Base-by-base conservation (phyloP, 176 grass and related monocot species). In the Zoysia japonica region DNA sequence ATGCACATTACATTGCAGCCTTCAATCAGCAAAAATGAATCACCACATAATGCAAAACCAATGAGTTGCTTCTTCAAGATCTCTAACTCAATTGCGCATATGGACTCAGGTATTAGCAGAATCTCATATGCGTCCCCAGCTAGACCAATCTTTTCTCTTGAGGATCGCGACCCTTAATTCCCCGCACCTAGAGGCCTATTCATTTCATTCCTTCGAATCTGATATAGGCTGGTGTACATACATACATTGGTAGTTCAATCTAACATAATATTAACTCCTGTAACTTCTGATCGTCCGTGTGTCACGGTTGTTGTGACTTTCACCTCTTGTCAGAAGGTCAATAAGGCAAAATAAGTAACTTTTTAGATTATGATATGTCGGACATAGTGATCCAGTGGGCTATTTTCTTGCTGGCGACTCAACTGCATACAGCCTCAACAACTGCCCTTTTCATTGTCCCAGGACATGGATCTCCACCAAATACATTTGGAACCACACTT, bases 401-500 rank as follows among this genome's bases (percentile, higher is more conserved):
- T 39, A 9, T 54, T 17, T 43, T 59, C 56, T 56, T 57, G 19
- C 49, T 45, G 45, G 61, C 11, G 36, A 65, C 48, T 89, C 83
- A 92, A 70, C 82, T 70, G 41, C 96, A 99, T 37, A 62, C 82
- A 71, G 87, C 96, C 80, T 99, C 96, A 68, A 99, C 90, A 17
- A 84, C 90, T 13, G 88, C 81, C 57, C 90, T 95, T 82, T 99
- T 99, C 86, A 91, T 91, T 15, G 82, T 99, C 57, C 90, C 88
- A 19, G 92, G 96, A 67, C 96, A 99, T 20, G 96, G 96, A 74
- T 99, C 96, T 56, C 92, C 96, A 80, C 96, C 96, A 72, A 99
- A 99, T 60, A 93, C 88, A 70, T 86, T 76, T 2, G 92, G 84
- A 54, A 83, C 83, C 46, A 95, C 76, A 9, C 67, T 91, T 80